phyloP scores from a whole-genome alignment of 306 rosid species.

The Cicer bijugum region DNA sequence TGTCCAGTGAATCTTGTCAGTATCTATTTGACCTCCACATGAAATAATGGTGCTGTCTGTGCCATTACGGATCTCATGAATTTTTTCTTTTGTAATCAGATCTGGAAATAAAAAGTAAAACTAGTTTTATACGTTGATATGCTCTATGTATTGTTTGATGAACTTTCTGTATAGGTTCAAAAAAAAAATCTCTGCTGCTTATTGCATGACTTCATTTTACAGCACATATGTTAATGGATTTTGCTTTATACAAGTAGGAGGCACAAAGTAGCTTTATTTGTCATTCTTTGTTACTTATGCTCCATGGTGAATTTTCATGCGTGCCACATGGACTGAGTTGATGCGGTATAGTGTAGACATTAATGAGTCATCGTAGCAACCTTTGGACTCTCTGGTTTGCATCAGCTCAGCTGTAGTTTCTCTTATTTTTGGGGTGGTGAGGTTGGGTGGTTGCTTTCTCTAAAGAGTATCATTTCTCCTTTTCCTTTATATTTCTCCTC shows the following conservation, averaged over 20 bases:
- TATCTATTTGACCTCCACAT: constrained; percentile 20
- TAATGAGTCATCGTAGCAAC: constrained; percentile 9
- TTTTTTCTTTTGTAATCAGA: constrained; percentile 27
- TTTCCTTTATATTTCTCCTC: not conserved
- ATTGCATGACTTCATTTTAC: constrained; percentile 22
- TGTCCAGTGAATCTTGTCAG: constrained; percentile 38
- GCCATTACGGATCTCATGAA: not conserved
- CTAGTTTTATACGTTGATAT: constrained; percentile 22
- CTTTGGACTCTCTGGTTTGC: constrained; percentile 8
- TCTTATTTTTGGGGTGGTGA: not conserved
- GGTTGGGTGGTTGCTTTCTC: constrained; percentile 9
- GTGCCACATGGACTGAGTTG: constrained; percentile 27
- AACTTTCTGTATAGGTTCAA: constrained; percentile 9
- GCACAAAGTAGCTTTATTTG: not conserved
- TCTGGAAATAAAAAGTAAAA: constrained; percentile 17
- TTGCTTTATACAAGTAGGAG: constrained; percentile 14
- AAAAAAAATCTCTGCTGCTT: not conserved
- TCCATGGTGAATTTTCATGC: not conserved
- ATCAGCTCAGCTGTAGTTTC: constrained; percentile 25
- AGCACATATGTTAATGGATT: constrained; percentile 11
- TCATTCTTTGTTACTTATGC: constrained; percentile 29
- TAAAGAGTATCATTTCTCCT: not conserved
- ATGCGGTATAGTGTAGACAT: not conserved
- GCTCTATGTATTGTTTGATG: constrained; percentile 29
- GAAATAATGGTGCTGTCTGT: constrained; percentile 8